Evolutionary conservation across 139 green algal species (phyloP), one percentile per base, ranked within the genome.

Genomic region (Choricystis sp.): DNA sequence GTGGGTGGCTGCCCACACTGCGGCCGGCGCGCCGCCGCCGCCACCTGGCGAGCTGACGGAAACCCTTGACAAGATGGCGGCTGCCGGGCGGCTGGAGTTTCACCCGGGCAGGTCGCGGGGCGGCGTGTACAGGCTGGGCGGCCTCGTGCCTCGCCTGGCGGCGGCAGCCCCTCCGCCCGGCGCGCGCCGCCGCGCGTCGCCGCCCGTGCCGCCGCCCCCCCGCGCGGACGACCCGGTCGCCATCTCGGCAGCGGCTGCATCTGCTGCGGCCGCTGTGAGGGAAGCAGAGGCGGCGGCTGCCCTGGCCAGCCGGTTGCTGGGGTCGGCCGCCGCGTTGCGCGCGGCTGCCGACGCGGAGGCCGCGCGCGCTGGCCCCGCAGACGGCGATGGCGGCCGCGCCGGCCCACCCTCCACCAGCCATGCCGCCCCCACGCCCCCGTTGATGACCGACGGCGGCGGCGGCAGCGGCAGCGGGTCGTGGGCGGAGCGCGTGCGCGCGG

Each of bases 1-100:
- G 49, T 74, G 69, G 69, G 66, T 74, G 22, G 59, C 66, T 59
- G n/a, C n/a, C 63, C 40, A 16, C 40, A 52, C 40, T 74, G 52
- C 16, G 26, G 26, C 21, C 28, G 26, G 26, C 28, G 22, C 25
- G 14, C 56, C 2, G 22, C 1, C 4, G 21, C 4, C 55, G 22
- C 20, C 29, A 56, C 28, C 29, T 59, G 26, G 49, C 22, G 52
- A n/a, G 14, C 27, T 69, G 58, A 57, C 31, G 19, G 29, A 4
- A 3, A 61, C 65, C n/a, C 61, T 74, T 59, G 40, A 26, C 52
- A 24, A 49, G 59, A 74, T 74, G 69, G 69, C 69, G 20, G 49
- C 65, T 4, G 61, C 63, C 25, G 69, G 69, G 2, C 59, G 69
- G 3, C 49, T 74, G 21, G 49, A 67, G 40, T 24, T 4, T 20